These are phyloP conservation scores for Neoascochyta sp. DNA, from an alignment of 2,329 filamentous ascomycete genomes.

Conservation along the genomic window DNA sequence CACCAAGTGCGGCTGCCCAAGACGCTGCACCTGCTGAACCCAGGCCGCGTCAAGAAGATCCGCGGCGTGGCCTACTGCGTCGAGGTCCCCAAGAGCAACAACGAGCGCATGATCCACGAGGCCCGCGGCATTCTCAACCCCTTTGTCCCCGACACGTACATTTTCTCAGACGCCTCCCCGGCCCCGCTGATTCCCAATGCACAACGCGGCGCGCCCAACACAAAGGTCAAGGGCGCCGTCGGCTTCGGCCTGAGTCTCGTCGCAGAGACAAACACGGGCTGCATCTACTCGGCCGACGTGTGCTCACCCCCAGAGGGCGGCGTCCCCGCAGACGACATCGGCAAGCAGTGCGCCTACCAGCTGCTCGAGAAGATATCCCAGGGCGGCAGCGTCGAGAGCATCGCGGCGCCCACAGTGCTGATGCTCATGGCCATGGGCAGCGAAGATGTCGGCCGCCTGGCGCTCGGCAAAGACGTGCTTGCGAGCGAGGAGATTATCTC, in stretches of 20 bases:
- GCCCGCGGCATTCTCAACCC: slow-evolving; percentile 80
- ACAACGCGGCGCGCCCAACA: slow-evolving; percentile 60
- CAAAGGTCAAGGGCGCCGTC: slow-evolving; percentile 64
- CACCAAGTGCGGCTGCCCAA: slow-evolving; percentile 92
- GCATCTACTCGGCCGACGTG: slow-evolving; percentile 84
- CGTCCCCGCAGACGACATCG: slow-evolving; percentile 83
- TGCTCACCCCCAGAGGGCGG: slow-evolving; percentile 71
- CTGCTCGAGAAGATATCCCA: slow-evolving; percentile 76
- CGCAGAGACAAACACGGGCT: slow-evolving; percentile 84
- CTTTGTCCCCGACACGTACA: slow-evolving; percentile 82
- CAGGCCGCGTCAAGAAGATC: slow-evolving; percentile 82
- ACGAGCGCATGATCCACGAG: slow-evolving; percentile 89
- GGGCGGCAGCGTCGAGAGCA: slow-evolving; percentile 74
- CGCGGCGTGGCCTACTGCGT: slow-evolving; percentile 91
- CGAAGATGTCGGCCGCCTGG: slow-evolving; percentile 86
- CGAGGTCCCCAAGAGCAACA: slow-evolving; percentile 88
- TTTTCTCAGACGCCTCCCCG: slow-evolving; percentile 66
- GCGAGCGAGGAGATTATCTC: slow-evolving; percentile 76
- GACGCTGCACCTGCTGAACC: slow-evolving; percentile 81
- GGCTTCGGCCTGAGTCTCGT: slow-evolving; percentile 90
- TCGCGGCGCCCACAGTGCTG: slow-evolving; percentile 70
- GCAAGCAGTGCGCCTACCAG: slow-evolving; percentile 82
- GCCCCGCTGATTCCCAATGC: slow-evolving; percentile 62
- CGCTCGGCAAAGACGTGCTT: slow-evolving; percentile 75
- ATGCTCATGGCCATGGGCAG: slow-evolving; percentile 97